Conservation (phyloP, 1,284 basidiomycete genomes). For the Athelia psychrophila region DNA sequence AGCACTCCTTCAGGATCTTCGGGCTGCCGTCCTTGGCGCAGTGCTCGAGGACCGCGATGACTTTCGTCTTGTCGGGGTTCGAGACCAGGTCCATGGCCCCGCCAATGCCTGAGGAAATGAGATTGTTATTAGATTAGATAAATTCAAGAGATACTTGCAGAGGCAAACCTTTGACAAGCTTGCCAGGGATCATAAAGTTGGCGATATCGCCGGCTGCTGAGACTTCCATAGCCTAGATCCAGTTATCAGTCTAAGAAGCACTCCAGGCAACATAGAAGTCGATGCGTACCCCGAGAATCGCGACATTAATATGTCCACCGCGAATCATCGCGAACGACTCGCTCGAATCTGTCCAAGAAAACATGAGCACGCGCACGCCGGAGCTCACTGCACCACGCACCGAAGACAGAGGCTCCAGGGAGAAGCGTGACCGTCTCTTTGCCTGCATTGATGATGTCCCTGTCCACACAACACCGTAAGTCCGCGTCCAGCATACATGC, state of each 20-base stretch:
- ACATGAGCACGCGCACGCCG: no score
- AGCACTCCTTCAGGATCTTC: conserved; percentile 84
- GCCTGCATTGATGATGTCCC: conserved; percentile 92
- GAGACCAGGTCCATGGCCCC: conserved; percentile 97
- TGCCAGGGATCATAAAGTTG: conserved; percentile 97
- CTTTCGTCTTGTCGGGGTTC: conserved; percentile 88
- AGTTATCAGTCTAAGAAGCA: no score
- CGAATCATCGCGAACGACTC: conserved; percentile 97
- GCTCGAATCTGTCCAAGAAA: conserved; percentile 58
- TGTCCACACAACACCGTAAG: conserved; percentile 22
- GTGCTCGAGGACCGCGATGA: conserved; percentile 89
- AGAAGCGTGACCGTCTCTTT: conserved; percentile 94
- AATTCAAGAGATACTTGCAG: neutral
- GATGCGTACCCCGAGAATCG: conserved; percentile 72
- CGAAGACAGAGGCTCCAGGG: conserved; percentile 91
- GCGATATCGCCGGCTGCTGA: conserved; percentile 92
- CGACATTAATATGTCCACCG: conserved; percentile 92
- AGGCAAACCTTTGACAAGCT: conserved; percentile 74
- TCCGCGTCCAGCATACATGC: conserved; percentile 3
- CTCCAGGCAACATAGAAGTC: neutral
- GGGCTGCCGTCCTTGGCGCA: conserved; percentile 85
- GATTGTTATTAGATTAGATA: neutral
- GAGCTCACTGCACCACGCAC: conserved; percentile 37
- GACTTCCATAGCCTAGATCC: conserved; percentile 85
- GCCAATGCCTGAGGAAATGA: conserved; percentile 86